phyloP scores from a whole-genome alignment of 1,139 yeast species.

The Magnusiomyces suaveolens region DNA sequence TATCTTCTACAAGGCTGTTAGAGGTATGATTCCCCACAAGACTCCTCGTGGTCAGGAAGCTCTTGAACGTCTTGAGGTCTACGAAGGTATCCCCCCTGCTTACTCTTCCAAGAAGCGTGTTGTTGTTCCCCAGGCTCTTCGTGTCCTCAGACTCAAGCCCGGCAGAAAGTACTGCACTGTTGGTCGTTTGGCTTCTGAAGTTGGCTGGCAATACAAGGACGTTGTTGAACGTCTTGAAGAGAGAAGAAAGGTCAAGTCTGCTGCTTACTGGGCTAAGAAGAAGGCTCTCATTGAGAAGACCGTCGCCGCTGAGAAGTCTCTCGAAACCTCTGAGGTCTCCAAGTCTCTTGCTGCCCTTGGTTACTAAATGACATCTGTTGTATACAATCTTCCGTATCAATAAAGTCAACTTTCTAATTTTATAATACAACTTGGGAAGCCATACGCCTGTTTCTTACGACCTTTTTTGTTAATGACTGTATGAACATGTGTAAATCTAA shows the following conservation, averaged over 20 bases:
- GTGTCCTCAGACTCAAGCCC: constrained; percentile 98
- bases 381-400: constrained; percentile 2
- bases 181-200: constrained; percentile 91
- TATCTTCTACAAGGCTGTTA: constrained; percentile 97
- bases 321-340: constrained; percentile 14
- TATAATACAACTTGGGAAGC: neutral
- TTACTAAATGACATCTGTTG: constrained; percentile 11
- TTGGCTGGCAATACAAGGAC: constrained; percentile 99
- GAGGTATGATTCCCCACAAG: constrained; percentile 99
- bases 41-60: constrained; percentile 99
- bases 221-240: constrained; percentile 96
- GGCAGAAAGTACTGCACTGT: constrained; percentile 99
- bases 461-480: constrained; percentile 1
- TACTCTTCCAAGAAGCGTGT: constrained; percentile 99
- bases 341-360: constrained; percentile 15
- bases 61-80: constrained; percentile 97
- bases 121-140: constrained; percentile 99
- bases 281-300: constrained; percentile 89
- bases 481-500: constrained; percentile 1
- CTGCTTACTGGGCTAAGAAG: constrained; percentile 99
- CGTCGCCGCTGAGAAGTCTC: constrained; percentile 47
- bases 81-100: constrained; percentile 99
- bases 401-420: neutral
- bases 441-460: neutral
- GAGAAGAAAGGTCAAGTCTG: constrained; percentile 98